Conservation (phyloP, 2,329 filamentous ascomycete species). For the Knufia petricola region DNA sequence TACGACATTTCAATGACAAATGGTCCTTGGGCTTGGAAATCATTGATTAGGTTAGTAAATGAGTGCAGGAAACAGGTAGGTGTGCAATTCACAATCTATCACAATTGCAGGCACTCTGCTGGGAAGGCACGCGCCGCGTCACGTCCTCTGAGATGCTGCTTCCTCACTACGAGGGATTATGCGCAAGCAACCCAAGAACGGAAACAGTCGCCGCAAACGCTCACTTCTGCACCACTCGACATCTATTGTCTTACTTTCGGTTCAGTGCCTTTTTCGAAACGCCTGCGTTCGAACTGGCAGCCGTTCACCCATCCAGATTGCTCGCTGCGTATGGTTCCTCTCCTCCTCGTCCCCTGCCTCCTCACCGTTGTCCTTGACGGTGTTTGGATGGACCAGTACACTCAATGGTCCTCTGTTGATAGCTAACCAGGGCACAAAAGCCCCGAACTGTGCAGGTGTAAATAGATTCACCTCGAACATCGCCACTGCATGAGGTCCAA, state of each 20-base stretch:
- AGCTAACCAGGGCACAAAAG: conserved; percentile 76
- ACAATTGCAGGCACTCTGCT: neutral
- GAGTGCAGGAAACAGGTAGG: too few relatives aligned
- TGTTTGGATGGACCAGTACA: conserved; percentile 75
- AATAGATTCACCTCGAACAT: conserved; percentile 94
- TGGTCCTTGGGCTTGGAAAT: too few relatives aligned
- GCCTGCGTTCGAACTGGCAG: conserved; percentile 34
- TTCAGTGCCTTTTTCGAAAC: conserved; percentile 24
- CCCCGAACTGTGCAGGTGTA: conserved; percentile 77
- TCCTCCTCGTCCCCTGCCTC: conserved; percentile 44
- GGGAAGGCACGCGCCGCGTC: neutral
- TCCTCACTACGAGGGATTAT: too few relatives aligned
- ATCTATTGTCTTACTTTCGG: too few relatives aligned
- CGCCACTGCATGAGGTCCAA: conserved; percentile 72
- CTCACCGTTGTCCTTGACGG: conserved; percentile 26
- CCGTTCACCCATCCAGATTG: conserved; percentile 38
- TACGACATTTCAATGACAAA: too few relatives aligned
- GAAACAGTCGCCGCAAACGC: neutral
- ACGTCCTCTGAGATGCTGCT: conserved; percentile 17
- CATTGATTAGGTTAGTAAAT: too few relatives aligned
- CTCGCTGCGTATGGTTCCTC: conserved; percentile 38
- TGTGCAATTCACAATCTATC: too few relatives aligned
- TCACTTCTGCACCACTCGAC: neutral
- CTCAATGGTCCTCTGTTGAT: conserved; percentile 73
- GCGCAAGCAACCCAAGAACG: neutral